Evolutionary conservation across 2,329 filamentous ascomycete genomes (phyloP).

Genomic region (Cladophialophora exuberans): DNA sequence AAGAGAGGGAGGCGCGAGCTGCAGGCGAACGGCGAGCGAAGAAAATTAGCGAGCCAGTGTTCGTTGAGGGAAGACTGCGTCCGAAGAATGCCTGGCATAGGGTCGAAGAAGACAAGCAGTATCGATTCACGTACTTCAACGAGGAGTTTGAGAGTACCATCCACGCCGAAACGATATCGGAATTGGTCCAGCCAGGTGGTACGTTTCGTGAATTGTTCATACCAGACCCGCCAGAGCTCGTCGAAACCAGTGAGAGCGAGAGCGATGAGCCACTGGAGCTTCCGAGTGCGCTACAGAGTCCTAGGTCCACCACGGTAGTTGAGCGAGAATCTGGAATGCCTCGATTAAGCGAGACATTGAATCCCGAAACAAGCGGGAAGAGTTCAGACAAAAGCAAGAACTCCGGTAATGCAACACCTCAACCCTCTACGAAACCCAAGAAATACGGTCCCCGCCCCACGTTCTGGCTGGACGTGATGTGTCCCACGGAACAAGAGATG

Average conservation of each 20-base stretch:
- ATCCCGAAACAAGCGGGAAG: constrained; percentile 17
- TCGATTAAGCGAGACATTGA: constrained; percentile 9
- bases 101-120: constrained; percentile 85
- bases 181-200: constrained; percentile 81
- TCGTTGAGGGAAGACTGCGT: constrained; percentile 85
- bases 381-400: constrained; percentile 20
- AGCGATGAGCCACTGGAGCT: constrained; percentile 50
- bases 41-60: constrained; percentile 89
- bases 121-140: constrained; percentile 98
- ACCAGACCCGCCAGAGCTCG: constrained; percentile 77
- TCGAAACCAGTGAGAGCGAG: constrained; percentile 70
- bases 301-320: constrained; percentile 14
- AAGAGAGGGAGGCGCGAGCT: constrained; percentile 80
- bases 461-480: constrained; percentile 94
- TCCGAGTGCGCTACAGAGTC: constrained; percentile 21
- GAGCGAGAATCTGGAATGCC: constrained; percentile 3
- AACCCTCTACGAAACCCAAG: constrained; percentile 49
- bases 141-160: constrained; percentile 95
- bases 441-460: constrained; percentile 81
- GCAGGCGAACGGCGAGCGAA: constrained; percentile 78
- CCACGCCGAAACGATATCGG: constrained; percentile 92
- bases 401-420: constrained; percentile 50
- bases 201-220: constrained; percentile 88
- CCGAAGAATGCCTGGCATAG: constrained; percentile 83
- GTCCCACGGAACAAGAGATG: constrained; percentile 93